Percentiles rank a stretch among this genome's conserved stretches.
Evolutionary conservation across 352 stramenopile species (phyloP).

Genomic region (Phytophthora europaea): DNA sequence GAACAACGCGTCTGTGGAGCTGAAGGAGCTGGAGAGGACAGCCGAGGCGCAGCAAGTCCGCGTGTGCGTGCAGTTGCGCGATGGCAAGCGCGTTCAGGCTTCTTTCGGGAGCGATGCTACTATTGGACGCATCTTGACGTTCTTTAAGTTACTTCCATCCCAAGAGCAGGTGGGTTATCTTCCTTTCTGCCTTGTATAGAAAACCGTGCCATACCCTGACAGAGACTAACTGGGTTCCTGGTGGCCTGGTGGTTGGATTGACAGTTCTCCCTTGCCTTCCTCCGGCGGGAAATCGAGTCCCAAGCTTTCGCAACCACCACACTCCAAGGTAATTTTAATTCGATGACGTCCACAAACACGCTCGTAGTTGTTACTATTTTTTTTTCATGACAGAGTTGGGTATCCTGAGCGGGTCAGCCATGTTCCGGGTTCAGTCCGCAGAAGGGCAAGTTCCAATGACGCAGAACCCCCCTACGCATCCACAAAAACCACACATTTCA

Average conservation of each 20-base stretch:
- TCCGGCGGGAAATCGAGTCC: slow-evolving; percentile 75
- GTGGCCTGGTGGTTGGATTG: background rate
- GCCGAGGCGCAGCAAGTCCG: slow-evolving; percentile 67
- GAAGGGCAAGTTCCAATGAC: slow-evolving; percentile 17
- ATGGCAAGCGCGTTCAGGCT: slow-evolving; percentile 82
- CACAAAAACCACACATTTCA: slow-evolving; percentile 26
- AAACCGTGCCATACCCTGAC: background rate
- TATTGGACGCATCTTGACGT: slow-evolving; percentile 66
- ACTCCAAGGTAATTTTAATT: slow-evolving; percentile 58
- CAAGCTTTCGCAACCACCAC: slow-evolving; percentile 67
- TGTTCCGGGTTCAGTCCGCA: slow-evolving; percentile 77
- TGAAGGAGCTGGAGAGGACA: slow-evolving; percentile 48
- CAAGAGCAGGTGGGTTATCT: slow-evolving; percentile 38
- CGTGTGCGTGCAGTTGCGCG: slow-evolving; percentile 81
- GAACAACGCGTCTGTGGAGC: slow-evolving; percentile 83
- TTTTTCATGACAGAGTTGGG: slow-evolving; percentile 63
- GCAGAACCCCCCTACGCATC: background rate
- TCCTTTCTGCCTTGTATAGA: background rate
- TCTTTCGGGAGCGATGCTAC: slow-evolving; percentile 65
- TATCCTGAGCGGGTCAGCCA: slow-evolving; percentile 83
- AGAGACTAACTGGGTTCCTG: slow-evolving; percentile 13
- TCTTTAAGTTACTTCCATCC: slow-evolving; percentile 63
- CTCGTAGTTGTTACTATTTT: slow-evolving; percentile 3
- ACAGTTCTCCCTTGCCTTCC: slow-evolving; percentile 83
- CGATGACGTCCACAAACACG: background rate